Evolutionary conservation across 2,329 filamentous ascomycete genomes (phyloP).

Genomic region (Sphaerulina populicola): DNA sequence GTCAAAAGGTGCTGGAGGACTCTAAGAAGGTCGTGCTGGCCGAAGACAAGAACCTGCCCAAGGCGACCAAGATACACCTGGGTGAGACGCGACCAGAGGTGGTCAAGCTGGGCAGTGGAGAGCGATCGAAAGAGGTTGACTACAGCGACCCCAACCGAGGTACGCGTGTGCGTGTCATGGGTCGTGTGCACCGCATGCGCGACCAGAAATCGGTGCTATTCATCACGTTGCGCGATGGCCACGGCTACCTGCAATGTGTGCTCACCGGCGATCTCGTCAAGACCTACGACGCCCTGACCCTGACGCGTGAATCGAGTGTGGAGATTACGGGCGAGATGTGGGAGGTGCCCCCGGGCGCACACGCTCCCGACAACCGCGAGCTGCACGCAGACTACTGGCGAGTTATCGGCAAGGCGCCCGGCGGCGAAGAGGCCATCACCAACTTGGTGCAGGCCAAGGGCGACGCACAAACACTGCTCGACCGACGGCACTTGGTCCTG

Average conservation of each 20-base stretch:
- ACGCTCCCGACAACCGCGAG: slow-evolving; percentile 76
- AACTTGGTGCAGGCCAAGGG: slow-evolving; percentile 64
- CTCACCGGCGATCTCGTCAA: slow-evolving; percentile 73
- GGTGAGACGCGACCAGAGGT: slow-evolving; percentile 57
- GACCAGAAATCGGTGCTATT: slow-evolving; percentile 80
- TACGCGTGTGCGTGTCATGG: slow-evolving; percentile 68
- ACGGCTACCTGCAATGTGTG: slow-evolving; percentile 77
- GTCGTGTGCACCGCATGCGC: slow-evolving; percentile 72
- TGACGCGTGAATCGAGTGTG: slow-evolving; percentile 81
- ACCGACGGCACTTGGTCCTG: slow-evolving; percentile 75
- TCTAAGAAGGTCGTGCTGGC: slow-evolving; percentile 66
- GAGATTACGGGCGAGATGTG: slow-evolving; percentile 76
- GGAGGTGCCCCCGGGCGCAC: slow-evolving; percentile 66
- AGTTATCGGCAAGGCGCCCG: slow-evolving; percentile 66
- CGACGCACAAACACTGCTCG: slow-evolving; percentile 65
- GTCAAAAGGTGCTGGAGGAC: slow-evolving; percentile 65
- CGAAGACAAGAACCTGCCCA: slow-evolving; percentile 65
- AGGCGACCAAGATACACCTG: slow-evolving; percentile 67
- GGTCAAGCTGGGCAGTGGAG: slow-evolving; percentile 47
- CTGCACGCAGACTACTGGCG: slow-evolving; percentile 84
- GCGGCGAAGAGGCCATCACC: slow-evolving; percentile 84
- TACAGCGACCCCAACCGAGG: slow-evolving; percentile 51
- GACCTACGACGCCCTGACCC: slow-evolving; percentile 81
- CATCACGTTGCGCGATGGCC: slow-evolving; percentile 76
- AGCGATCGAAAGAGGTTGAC: slow-evolving; percentile 44